Evolutionary conservation across 2,329 filamentous ascomycete genomes (phyloP), one percentile per base, ranked within the genome.

Genomic region (Fusarium ramigenum): DNA sequence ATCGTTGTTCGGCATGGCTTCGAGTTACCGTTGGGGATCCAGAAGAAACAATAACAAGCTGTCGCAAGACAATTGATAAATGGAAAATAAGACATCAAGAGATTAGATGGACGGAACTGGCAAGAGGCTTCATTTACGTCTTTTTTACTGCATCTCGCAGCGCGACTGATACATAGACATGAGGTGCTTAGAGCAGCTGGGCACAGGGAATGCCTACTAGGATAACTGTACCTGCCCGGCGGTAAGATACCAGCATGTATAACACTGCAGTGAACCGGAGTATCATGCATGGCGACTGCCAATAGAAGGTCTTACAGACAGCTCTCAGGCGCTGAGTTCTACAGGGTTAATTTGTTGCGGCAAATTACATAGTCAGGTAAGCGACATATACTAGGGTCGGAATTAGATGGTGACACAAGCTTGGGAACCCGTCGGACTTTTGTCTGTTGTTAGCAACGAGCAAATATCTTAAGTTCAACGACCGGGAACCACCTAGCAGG

Each of bases 201-300:
- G 12, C 9, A 19, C 3, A 5, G 12, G 25, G 44, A 30, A 47
- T 10, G 3, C 9, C 19, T 16, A 21, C 44, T 10, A 7, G 19
- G 25, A 30, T 30, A 30, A 21, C 25, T 47, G 44, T 5, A 30
- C 4, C 5, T 30, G 2, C 19, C 25, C 44, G 25, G 4, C 19
- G 44, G 25, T 30, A 25, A 47, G 25, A 47, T 21, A 16, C 1
- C 6, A 30, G 6, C 3, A 7, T 15, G 6, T 1, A 4, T 7
- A 30, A 21, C 0, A 21, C 6, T 47, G 0, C 19, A 5, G 19
- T 8, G 19, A 8, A 0, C 19, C 28, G 12, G 2, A 21, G 44
- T 3, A 28, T 47, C 12, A 3, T 15, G 12, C 25, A 47, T 2
- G 6, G 44, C 6, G 9, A 47, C 21, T 1, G 4, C 6, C 3